Evolutionary conservation across 2,329 filamentous ascomycete genomes (phyloP).

Genomic region (Sporothrix brasiliensis): DNA sequence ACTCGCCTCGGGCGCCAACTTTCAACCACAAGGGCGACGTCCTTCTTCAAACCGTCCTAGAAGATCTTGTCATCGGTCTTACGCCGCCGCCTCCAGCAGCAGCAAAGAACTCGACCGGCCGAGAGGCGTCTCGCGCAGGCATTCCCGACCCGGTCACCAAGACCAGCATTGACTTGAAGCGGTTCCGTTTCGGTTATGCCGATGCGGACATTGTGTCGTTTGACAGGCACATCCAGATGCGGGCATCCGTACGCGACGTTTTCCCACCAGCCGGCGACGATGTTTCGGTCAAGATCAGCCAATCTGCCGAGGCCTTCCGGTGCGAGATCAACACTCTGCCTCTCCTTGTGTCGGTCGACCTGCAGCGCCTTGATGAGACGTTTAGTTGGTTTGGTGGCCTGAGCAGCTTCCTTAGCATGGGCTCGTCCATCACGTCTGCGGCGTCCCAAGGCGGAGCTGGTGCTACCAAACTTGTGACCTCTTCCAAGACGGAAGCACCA

Average conservation of each 20-base stretch:
- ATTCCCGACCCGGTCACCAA: conserved; percentile 32
- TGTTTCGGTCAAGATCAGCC: conserved; percentile 57
- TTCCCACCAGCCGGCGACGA: conserved; percentile 62
- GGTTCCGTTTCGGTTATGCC: conserved; percentile 65
- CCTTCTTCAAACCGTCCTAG: conserved; percentile 55
- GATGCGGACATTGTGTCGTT: conserved; percentile 66
- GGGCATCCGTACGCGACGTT: conserved; percentile 61
- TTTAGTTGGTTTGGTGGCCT: conserved; percentile 88
- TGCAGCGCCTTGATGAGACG: conserved; percentile 81
- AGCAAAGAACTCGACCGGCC: background rate
- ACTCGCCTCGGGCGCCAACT: conserved; percentile 45
- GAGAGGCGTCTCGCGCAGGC: background rate
- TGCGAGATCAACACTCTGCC: conserved; percentile 76
- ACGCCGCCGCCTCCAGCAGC: conserved; percentile 38
- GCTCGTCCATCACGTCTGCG: conserved; percentile 78
- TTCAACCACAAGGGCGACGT: conserved; percentile 50
- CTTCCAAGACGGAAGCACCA: conserved; percentile 43
- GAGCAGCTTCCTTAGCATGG: conserved; percentile 86
- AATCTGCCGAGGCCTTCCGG: conserved; percentile 50
- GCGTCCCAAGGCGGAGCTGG: conserved; percentile 51
- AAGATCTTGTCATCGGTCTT: conserved; percentile 48
- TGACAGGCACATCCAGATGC: conserved; percentile 60
- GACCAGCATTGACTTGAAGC: conserved; percentile 54
- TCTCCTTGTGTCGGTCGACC: conserved; percentile 72
- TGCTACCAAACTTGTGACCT: conserved; percentile 22